Evolutionary conservation across 352 stramenopile species (phyloP).

Genomic region (Blastocystis hominis): DNA sequence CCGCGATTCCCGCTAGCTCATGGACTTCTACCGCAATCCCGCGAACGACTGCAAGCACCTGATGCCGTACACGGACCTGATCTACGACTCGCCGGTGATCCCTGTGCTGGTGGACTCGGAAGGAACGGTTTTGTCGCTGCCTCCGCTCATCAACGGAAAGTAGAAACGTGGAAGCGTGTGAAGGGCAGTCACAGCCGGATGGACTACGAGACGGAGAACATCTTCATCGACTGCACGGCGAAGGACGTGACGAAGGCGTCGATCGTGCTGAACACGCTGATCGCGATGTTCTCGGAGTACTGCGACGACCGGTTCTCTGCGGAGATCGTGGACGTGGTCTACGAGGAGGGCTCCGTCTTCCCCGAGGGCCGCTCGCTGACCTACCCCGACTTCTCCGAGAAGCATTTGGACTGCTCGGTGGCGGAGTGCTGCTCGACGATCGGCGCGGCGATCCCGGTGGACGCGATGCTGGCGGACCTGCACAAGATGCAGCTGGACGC

Average conservation of each 20-base stretch:
- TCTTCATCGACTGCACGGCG: slow-evolving; percentile 98
- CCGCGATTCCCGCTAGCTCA: slow-evolving; percentile 75
- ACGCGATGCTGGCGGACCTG: slow-evolving; percentile 80
- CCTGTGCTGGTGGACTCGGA: slow-evolving; percentile 90
- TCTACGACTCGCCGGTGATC: slow-evolving; percentile 95
- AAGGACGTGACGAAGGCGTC: slow-evolving; percentile 99
- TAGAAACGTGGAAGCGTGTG: slow-evolving; percentile 67
- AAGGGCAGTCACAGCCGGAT: slow-evolving; percentile 67
- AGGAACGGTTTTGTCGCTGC: slow-evolving; percentile 86
- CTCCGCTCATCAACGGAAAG: slow-evolving; percentile 96
- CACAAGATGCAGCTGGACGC: slow-evolving; percentile 91
- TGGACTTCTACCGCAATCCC: slow-evolving; percentile 57
- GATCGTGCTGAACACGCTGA: slow-evolving; percentile 96
- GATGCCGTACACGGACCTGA: slow-evolving; percentile 97
- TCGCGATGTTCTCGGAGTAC: slow-evolving; percentile 98
- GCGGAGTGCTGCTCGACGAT: slow-evolving; percentile 72
- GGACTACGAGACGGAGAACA: slow-evolving; percentile 88
- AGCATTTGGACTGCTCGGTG: slow-evolving; percentile 66
- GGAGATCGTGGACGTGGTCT: slow-evolving; percentile 89
- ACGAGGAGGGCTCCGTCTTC: slow-evolving; percentile 73
- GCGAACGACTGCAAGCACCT: slow-evolving; percentile 80
- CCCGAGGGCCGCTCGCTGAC: slow-evolving; percentile 64
- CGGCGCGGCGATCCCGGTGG: slow-evolving; percentile 72
- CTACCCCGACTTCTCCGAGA: slow-evolving; percentile 82
- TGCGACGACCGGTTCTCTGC: slow-evolving; percentile 86